These are phyloP conservation scores for Oryza punctata DNA, from an alignment of 176 grass and related monocot species.

Conservation along the genomic window DNA sequence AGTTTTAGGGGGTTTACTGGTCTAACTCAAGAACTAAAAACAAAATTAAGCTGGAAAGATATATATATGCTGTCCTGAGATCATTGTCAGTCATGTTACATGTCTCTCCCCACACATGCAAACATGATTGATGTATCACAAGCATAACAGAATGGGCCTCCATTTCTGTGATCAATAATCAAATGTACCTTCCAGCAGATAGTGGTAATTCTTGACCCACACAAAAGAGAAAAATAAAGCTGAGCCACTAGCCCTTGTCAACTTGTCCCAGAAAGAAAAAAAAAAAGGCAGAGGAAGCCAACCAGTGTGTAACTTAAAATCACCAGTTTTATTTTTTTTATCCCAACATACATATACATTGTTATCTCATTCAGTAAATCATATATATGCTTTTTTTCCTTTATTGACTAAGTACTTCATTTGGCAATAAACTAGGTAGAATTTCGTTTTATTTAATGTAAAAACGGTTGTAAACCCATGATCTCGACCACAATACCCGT, in stretches of 20 bases:
- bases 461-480: background rate
- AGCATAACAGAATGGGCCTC: conserved; percentile 30
- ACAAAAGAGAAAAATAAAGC: conserved; percentile 29
- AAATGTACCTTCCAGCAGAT: background rate
- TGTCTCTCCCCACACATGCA: background rate
- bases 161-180: conserved; percentile 31
- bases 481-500: background rate
- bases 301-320: background rate
- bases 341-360: background rate
- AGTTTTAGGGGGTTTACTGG: background rate
- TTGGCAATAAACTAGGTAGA: background rate
- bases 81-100: background rate
- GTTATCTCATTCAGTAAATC: background rate
- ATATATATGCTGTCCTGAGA: background rate
- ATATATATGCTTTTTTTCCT: background rate
- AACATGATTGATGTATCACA: conserved; percentile 31
- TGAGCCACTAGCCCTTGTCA: conserved; percentile 43
- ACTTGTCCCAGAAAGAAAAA: conserved; percentile 25
- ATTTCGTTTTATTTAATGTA: background rate
- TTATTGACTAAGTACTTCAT: background rate
- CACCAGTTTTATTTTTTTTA: background rate
- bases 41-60: background rate
- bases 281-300: background rate
- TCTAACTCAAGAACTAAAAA: background rate
- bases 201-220: conserved; percentile 32